phyloP scores from a whole-genome alignment of 2,329 filamentous ascomycete genomes.

The Didymella segeticola region DNA sequence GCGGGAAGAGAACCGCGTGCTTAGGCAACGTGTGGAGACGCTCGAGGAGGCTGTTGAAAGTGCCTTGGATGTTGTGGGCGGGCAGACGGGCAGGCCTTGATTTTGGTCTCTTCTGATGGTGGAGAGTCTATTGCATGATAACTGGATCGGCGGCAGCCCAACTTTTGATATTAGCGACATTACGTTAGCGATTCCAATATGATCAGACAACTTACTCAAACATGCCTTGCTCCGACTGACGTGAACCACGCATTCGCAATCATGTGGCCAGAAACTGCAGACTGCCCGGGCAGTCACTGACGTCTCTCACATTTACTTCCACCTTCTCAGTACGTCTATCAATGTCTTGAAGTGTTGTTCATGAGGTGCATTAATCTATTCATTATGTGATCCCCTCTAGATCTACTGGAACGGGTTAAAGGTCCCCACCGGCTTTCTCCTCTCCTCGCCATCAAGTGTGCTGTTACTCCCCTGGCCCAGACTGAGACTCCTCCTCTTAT shows the following conservation, averaged over 20 bases:
- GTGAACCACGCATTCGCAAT: too few species aligned
- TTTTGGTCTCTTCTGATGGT: too few species aligned
- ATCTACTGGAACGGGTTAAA: slow-evolving; percentile 16
- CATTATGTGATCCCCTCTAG: not conserved
- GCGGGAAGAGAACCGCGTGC: slow-evolving; percentile 62
- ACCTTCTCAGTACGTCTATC: not conserved
- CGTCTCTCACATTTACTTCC: too few species aligned
- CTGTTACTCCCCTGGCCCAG: slow-evolving; percentile 19
- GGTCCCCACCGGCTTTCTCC: slow-evolving; percentile 11
- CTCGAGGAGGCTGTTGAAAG: slow-evolving; percentile 64
- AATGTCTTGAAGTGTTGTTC: not conserved
- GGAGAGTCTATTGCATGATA: slow-evolving; percentile 15
- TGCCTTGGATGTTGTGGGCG: slow-evolving; percentile 60
- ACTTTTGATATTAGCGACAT: slow-evolving; percentile 5
- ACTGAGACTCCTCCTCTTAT: slow-evolving; percentile 20
- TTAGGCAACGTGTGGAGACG: slow-evolving; percentile 60
- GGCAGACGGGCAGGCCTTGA: slow-evolving; percentile 32
- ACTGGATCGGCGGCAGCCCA: slow-evolving; percentile 9
- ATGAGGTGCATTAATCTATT: not conserved
- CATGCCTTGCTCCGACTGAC: not conserved
- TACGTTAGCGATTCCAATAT: too few species aligned
- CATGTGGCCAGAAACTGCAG: too few species aligned
- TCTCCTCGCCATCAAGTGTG: slow-evolving; percentile 15
- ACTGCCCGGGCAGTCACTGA: not conserved
- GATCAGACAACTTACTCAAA: not conserved